Conservation (phyloP, 1,139 yeast species). For the Blastobotrys capitulatus region DNA sequence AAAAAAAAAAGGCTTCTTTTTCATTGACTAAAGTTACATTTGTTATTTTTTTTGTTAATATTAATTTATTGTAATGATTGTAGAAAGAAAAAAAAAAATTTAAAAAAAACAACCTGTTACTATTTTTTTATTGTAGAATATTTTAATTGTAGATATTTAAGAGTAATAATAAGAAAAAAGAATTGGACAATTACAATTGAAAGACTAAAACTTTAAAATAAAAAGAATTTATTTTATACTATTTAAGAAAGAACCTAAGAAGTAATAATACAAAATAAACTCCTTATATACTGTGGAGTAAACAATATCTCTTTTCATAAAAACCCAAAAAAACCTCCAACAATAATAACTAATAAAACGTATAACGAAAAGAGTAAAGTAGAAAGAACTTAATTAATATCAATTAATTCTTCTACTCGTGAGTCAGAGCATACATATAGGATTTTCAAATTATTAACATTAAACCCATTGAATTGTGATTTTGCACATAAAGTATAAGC, state of each 20-base stretch:
- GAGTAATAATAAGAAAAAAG: neutral
- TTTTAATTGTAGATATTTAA: no score
- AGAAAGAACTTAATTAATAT: neutral
- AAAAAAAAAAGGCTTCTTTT: neutral
- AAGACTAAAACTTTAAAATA: neutral
- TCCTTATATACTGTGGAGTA: neutral
- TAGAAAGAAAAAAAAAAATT: neutral
- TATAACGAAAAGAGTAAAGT: no score
- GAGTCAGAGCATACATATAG: conserved; percentile 52
- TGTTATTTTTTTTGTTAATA: neutral
- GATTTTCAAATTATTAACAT: conserved; percentile 48
- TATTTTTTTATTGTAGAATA: no score
- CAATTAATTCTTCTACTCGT: conserved; percentile 25
- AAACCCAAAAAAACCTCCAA: neutral
- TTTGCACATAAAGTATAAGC: conserved; percentile 95
- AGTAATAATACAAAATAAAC: neutral
- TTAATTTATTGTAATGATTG: neutral
- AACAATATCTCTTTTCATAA: neutral
- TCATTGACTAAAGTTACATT: neutral
- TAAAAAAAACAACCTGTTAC: neutral
- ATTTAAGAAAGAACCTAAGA: neutral
- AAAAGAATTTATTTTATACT: neutral
- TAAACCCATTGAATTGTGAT: conserved; percentile 81
- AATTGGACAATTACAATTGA: neutral
- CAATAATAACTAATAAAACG: no score